Evolutionary conservation across 192 early-diverging fungal genomes (phyloP).

Genomic region (Spizellomyces sp.): DNA sequence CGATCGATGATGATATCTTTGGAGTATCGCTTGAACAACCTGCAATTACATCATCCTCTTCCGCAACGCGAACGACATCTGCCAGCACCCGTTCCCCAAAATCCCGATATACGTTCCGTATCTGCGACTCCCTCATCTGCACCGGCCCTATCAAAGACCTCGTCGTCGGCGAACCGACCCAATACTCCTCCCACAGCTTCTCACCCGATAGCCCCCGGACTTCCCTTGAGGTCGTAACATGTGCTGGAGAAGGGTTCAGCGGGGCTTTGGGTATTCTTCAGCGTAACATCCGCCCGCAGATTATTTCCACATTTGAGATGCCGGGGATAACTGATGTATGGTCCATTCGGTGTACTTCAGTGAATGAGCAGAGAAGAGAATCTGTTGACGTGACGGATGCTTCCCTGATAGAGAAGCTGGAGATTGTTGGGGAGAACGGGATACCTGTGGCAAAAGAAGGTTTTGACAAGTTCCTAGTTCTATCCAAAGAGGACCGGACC

Average conservation of each 20-base stretch:
- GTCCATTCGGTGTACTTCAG: conserved; percentile 62
- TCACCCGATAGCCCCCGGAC: conserved; percentile 20
- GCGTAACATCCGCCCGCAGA: conserved; percentile 61
- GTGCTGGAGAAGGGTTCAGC: conserved; percentile 56
- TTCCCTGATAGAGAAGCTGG: not conserved
- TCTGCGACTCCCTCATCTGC: conserved; percentile 77
- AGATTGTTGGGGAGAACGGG: not conserved
- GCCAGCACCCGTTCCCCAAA: conserved; percentile 15
- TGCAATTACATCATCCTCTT: not conserved
- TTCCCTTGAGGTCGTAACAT: conserved; percentile 61
- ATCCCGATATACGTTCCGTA: conserved; percentile 58
- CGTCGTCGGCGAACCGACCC: conserved; percentile 66
- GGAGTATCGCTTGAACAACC: not conserved
- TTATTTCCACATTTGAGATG: conserved; percentile 58
- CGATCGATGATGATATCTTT: conserved; percentile 17
- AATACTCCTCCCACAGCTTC: conserved; percentile 34
- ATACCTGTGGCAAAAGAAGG: not conserved
- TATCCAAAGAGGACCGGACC: conserved; percentile 65
- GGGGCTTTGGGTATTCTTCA: conserved; percentile 66
- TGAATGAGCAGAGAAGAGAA: not conserved
- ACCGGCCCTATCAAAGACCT: conserved; percentile 78
- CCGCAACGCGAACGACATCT: not conserved
- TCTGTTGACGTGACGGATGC: conserved; percentile 44
- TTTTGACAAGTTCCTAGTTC: conserved; percentile 45
- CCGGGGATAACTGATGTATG: conserved; percentile 65